Conservation (phyloP, 257 asterid genomes). For the Fraxinus cuspidata region DNA sequence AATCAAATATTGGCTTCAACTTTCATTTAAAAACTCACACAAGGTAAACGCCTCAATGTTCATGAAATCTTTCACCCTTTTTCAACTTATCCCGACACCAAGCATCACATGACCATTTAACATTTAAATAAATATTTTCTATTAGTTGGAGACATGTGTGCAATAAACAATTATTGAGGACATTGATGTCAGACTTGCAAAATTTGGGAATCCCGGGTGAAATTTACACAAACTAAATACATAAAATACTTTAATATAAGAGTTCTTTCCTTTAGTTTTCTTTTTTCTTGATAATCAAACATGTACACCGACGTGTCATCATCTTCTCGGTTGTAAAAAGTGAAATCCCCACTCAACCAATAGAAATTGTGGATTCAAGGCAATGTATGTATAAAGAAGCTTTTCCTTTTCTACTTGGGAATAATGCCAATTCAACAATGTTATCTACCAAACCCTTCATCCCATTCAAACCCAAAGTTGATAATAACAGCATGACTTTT, state of each 20-base stretch:
- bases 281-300: background rate
- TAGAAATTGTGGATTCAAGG: conserved; percentile 20
- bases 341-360: conserved; percentile 21
- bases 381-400: conserved; percentile 7
- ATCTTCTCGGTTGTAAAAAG: background rate
- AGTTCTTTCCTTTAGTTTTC: background rate
- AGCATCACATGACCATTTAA: too few species aligned
- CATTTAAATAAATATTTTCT: too few species aligned
- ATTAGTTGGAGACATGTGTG: too few species aligned
- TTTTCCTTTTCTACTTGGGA: background rate
- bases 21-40: background rate
- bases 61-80: too few species aligned
- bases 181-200: too few species aligned
- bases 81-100: too few species aligned
- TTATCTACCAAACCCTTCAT: conserved; percentile 23
- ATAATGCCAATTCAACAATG: conserved; percentile 22
- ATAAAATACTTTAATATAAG: background rate
- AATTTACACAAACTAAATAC: too few species aligned
- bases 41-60: background rate
- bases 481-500: too few species aligned
- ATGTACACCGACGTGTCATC: background rate
- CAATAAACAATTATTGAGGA: too few species aligned
- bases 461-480: conserved; percentile 32
- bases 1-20: background rate
- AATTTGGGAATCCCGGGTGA: too few species aligned